Percentiles rank a stretch among this genome's conserved stretches.
Conservation (phyloP, 768 basidiomycete genomes). For the Suillus sp. region DNA sequence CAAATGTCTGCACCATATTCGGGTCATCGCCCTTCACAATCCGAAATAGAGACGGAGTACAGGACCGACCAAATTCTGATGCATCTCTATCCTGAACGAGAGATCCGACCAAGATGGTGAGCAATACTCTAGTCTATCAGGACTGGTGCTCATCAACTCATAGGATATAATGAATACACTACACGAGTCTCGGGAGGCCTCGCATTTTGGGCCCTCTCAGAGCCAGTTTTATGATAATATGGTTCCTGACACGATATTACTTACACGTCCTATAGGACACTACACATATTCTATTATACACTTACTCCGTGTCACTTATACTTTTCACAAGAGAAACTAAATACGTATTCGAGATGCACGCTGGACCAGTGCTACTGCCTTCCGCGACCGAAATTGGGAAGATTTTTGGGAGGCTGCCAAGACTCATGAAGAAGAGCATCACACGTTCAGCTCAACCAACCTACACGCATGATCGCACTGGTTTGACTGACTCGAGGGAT, state of each 20-base stretch:
- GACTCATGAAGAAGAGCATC: neutral
- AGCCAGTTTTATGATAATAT: neutral
- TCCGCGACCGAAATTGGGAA: conserved; percentile 22
- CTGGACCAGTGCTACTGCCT: conserved; percentile 19
- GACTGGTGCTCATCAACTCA: neutral
- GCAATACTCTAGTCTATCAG: conserved; percentile 3
- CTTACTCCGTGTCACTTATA: conserved; percentile 14
- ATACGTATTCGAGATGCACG: conserved; percentile 16
- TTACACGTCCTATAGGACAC: conserved; percentile 6
- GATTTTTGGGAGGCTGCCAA: conserved; percentile 18
- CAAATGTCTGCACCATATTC: conserved; percentile 18
- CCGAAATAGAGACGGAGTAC: conserved; percentile 35
- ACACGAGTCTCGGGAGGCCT: neutral
- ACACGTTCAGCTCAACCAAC: conserved; percentile 6
- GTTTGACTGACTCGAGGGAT: conserved; percentile 25
- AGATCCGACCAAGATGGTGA: conserved; percentile 36
- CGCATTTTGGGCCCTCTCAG: neutral
- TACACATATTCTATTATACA: neutral
- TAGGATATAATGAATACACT: conserved; percentile 11
- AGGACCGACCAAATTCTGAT: conserved; percentile 38
- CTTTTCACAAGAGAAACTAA: conserved; percentile 19
- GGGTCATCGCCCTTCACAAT: conserved; percentile 23
- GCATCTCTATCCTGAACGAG: conserved; percentile 35
- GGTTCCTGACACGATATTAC: neutral
- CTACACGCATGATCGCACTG: conserved; percentile 28